Percentiles rank a stretch among this genome's conserved stretches.
phyloP scores from a whole-genome alignment of 1,284 basidiomycete genomes.

The Pterulicium gracile region DNA sequence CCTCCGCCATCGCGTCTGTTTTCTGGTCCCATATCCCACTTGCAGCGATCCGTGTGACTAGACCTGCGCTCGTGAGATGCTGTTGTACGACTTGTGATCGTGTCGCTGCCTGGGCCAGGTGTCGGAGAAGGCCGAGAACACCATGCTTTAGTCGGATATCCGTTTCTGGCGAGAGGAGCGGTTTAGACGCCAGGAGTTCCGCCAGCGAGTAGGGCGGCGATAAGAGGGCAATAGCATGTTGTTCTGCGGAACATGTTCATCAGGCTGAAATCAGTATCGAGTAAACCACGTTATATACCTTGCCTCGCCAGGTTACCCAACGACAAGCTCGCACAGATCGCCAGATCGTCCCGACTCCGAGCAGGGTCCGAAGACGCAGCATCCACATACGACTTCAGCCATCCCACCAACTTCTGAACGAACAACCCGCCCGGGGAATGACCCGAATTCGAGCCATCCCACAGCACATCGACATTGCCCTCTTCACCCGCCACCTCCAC shows the following conservation, averaged over 20 bases:
- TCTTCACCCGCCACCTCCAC: slow-evolving; percentile 81
- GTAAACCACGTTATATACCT: slow-evolving; percentile 50
- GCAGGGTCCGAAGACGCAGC: slow-evolving; percentile 20
- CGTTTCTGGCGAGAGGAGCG: slow-evolving; percentile 35
- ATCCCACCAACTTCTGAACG: slow-evolving; percentile 62
- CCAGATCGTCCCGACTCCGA: slow-evolving; percentile 57
- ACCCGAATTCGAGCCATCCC: slow-evolving; percentile 44
- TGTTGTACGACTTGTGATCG: slow-evolving; percentile 52
- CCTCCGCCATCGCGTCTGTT: slow-evolving; percentile 65
- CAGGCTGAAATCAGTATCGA: slow-evolving; percentile 13
- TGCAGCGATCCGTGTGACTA: slow-evolving; percentile 52
- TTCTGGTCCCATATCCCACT: slow-evolving; percentile 66
- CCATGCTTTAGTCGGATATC: slow-evolving; percentile 83
- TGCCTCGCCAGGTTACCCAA: slow-evolving; percentile 73
- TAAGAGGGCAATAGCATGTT: slow-evolving; percentile 50
- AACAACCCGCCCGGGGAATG: slow-evolving; percentile 56
- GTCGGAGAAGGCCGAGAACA: slow-evolving; percentile 73
- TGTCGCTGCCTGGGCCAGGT: slow-evolving; percentile 65
- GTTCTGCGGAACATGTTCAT: slow-evolving; percentile 32
- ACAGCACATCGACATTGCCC: slow-evolving; percentile 65
- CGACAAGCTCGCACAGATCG: slow-evolving; percentile 73
- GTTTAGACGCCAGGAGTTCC: slow-evolving; percentile 36
- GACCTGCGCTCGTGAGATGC: slow-evolving; percentile 48
- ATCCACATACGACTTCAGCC: slow-evolving; percentile 53
- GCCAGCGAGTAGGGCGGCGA: slow-evolving; percentile 42